Evolutionary conservation across 2,329 filamentous ascomycete species (phyloP).

Genomic region (Fusarium algeriense): DNA sequence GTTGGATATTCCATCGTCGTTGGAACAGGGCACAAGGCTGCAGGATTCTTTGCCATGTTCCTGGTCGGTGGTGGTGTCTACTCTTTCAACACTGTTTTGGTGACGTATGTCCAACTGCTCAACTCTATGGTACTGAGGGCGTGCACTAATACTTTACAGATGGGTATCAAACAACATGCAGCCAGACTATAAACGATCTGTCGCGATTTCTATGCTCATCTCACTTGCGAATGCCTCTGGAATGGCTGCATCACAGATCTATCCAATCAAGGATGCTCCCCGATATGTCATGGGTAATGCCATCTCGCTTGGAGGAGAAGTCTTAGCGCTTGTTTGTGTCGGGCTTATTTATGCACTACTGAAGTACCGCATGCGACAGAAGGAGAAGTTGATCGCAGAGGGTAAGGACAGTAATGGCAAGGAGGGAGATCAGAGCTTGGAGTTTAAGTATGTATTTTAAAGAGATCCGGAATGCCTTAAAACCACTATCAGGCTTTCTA

Average conservation of each 20-base stretch:
- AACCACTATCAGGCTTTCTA: fast-evolving
- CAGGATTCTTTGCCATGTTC: conserved; percentile 45
- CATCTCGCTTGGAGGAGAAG: conserved; percentile 47
- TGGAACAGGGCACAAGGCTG: conserved; percentile 42
- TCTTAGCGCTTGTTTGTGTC: conserved; percentile 43
- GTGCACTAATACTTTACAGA: conserved; percentile 49
- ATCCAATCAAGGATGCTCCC: conserved; percentile 42
- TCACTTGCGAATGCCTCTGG: conserved; percentile 63
- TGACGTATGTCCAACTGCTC: conserved; percentile 24
- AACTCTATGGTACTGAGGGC: fast-evolving
- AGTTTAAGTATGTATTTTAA: conserved; percentile 47
- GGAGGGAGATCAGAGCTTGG: conserved; percentile 28
- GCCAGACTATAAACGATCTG: conserved; percentile 61
- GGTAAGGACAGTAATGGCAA: conserved; percentile 39
- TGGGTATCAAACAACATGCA: conserved; percentile 63
- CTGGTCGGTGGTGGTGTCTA: conserved; percentile 34
- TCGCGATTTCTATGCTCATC: conserved; percentile 59
- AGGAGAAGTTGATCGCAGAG: conserved; percentile 41
- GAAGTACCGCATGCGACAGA: conserved; percentile 47
- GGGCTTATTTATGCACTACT: conserved; percentile 46
- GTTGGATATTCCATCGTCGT: conserved; percentile 49
- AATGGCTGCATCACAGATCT: conserved; percentile 62
- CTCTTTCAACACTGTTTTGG: conserved; percentile 26
- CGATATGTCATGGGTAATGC: conserved; percentile 50
- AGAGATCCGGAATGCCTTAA: not conserved